phyloP scores from a whole-genome alignment of 108 stramenopile genomes.

The Cylindrotheca fusiformis region DNA sequence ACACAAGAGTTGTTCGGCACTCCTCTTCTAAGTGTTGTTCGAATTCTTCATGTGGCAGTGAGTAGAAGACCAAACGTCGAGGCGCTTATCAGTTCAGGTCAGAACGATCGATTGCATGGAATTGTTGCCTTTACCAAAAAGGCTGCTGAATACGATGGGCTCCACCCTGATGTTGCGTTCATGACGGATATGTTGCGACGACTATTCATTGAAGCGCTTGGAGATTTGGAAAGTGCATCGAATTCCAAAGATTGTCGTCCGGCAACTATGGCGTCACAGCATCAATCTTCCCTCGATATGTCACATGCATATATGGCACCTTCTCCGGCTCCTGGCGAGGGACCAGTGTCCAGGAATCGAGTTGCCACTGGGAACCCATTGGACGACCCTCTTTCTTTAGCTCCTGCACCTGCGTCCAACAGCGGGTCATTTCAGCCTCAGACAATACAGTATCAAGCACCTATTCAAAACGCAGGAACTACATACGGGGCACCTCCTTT shows the following conservation, averaged over 20 bases:
- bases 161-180: constrained; percentile 60
- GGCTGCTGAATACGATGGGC: constrained; percentile 24
- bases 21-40: constrained; percentile 45
- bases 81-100: constrained; percentile 31
- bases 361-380: constrained; percentile 28
- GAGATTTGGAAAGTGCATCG: constrained; percentile 42
- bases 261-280: neutral
- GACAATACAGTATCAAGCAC: too few relatives aligned
- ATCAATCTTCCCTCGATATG: neutral
- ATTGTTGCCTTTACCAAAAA: constrained; percentile 41
- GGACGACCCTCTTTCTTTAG: constrained; percentile 48
- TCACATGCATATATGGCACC: constrained; percentile 41
- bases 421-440: too few relatives aligned
- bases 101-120: constrained; percentile 31
- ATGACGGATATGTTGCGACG: constrained; percentile 61
- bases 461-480: too few relatives aligned
- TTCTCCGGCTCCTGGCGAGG: constrained; percentile 55
- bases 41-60: constrained; percentile 58
- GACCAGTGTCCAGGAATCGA: constrained; percentile 34
- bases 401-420: neutral
- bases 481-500: too few relatives aligned
- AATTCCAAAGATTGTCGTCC: neutral
- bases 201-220: constrained; percentile 50
- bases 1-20: constrained; percentile 33
- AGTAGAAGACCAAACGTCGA: constrained; percentile 52